These are phyloP conservation scores for Mortierella claussenii DNA, from an alignment of 192 early-diverging fungal species.

Conservation along the genomic window DNA sequence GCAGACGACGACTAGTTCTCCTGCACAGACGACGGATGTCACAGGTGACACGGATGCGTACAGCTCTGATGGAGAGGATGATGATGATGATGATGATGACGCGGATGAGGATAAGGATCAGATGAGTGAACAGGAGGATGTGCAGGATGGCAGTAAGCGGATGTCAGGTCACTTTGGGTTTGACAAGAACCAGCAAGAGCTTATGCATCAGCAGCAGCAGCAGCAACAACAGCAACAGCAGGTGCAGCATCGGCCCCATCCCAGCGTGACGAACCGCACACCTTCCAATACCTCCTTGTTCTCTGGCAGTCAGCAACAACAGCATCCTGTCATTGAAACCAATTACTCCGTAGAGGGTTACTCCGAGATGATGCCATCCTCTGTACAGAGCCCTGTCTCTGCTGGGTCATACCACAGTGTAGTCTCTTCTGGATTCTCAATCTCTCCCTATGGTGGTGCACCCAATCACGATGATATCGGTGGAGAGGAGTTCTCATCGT, in stretches of 20 bases:
- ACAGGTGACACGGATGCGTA: constrained; percentile 10
- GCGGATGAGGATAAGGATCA: constrained; percentile 14
- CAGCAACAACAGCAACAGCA: constrained; percentile 14
- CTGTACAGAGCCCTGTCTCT: constrained; percentile 7
- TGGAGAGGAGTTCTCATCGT: too few relatives aligned
- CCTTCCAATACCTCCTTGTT: constrained; percentile 2
- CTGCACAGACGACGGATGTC: constrained; percentile 10
- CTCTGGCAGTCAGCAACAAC: constrained; percentile 15
- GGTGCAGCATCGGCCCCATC: constrained; percentile 9
- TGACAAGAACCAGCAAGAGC: constrained; percentile 21
- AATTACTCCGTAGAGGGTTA: constrained; percentile 3
- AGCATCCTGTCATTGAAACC: constrained; percentile 2
- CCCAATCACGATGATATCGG: neutral
- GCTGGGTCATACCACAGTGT: neutral
- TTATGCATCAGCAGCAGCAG: constrained; percentile 4
- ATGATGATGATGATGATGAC: constrained; percentile 4
- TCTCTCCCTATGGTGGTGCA: neutral
- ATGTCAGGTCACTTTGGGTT: too few relatives aligned
- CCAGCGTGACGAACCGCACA: constrained; percentile 10
- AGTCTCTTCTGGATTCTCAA: neutral
- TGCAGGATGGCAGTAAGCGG: neutral
- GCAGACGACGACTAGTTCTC: constrained; percentile 21
- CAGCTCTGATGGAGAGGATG: constrained; percentile 21
- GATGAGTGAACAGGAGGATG: neutral
- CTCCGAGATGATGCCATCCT: neutral